Evolutionary conservation across 2,329 filamentous ascomycete species (phyloP).

Genomic region (Alternaria ventricosa): DNA sequence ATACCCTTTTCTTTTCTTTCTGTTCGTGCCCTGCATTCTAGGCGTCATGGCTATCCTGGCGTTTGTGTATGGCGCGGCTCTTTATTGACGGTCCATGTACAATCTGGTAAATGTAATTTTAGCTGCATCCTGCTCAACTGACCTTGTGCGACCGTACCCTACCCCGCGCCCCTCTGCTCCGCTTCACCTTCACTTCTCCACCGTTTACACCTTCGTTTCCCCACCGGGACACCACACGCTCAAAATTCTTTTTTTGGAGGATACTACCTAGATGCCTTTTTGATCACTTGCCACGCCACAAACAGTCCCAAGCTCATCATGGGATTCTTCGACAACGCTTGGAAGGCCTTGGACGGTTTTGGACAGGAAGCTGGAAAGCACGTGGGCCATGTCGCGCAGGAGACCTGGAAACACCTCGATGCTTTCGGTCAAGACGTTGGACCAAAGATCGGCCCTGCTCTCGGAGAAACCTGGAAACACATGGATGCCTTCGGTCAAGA

Average conservation of each 20-base stretch:
- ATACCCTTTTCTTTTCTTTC: background rate
- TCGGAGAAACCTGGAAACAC: slow-evolving; percentile 12
- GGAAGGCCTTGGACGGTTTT: slow-evolving; percentile 1
- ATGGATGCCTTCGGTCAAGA: slow-evolving; percentile 8
- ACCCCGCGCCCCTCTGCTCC: background rate
- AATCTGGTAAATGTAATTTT: background rate
- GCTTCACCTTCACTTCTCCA: background rate
- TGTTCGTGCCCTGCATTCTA: background rate
- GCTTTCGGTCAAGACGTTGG: slow-evolving; percentile 10
- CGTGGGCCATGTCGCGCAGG: background rate
- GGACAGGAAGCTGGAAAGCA: slow-evolving; percentile 7
- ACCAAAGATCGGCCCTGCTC: slow-evolving; percentile 1
- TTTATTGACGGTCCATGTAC: background rate
- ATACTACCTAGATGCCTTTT: too few relatives aligned
- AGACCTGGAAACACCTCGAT: background rate
- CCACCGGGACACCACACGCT: background rate
- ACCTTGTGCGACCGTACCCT: background rate
- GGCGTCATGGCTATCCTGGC: background rate
- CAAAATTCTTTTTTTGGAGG: background rate
- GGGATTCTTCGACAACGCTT: slow-evolving; percentile 4
- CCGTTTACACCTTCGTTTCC: background rate
- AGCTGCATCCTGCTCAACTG: background rate
- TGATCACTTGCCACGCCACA: background rate
- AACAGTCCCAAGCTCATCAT: background rate
- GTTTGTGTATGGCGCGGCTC: background rate